Base-by-base conservation (phyloP, 1,284 basidiomycete genomes). In the Rhodotorula mucilaginosa region DNA sequence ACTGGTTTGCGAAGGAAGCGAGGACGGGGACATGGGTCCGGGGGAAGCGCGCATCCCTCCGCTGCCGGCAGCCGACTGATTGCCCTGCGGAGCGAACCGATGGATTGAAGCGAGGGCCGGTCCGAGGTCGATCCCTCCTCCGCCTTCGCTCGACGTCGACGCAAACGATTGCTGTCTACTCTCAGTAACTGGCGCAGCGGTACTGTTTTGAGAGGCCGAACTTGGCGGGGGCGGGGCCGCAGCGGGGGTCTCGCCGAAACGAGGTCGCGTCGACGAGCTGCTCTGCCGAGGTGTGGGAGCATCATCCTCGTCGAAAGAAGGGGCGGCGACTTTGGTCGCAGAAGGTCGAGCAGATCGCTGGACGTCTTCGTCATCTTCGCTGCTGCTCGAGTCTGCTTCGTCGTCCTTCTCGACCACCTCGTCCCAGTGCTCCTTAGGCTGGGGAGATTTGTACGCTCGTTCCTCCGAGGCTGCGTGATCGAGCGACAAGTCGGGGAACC, bases 61-160 rank as follows among this genome's bases (percentile, higher is more conserved):
- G 58, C 46, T 15, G 23, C 29, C 15, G 52, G 34, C 15, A 18
- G 39, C 15, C 31, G 23, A 39, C 39, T 58, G 61, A 57, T 67
- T 64, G 12, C 64, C 34, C 8, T 49, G 44, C 4, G 70, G 70
- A 2, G 70, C 76, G n/a, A 78, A 78, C 23, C 68, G 69, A 18
- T n/a, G 71, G 13, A 77, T 77, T 2, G 74, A 76, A 2, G 76
- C 68, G 19, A 78, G 64, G 2, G 77, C 76, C 1, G 73, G 76
- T 3, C 68, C 74, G 21, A 77, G 65, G 44, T 77, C 73, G 64
- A 78, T 73, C 0, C 70, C 72, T 4, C 74, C 72, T 29, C 62
- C 74, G 15, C 65, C 68, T 3, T 66, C 68, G 31, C 56, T 63
- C 29, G 67, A 62, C 5, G 10, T 23, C 48, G 61, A 72, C 46